phyloP scores from a whole-genome alignment of 2,329 filamentous ascomycete genomes.

The Knufia fluminis region DNA sequence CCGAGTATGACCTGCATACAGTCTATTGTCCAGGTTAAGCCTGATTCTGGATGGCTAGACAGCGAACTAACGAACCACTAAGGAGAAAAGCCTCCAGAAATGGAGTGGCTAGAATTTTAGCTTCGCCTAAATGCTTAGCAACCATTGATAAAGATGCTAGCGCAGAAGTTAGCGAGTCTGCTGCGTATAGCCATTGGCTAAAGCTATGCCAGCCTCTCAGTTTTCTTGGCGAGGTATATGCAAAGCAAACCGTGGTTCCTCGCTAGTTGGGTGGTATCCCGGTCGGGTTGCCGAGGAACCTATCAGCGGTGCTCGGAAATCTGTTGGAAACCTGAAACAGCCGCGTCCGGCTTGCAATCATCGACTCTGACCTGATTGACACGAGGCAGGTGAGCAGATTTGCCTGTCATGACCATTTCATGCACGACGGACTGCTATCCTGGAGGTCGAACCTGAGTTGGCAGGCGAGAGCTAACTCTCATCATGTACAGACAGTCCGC shows the following conservation, averaged over 20 bases:
- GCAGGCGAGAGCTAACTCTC: too few relatives aligned
- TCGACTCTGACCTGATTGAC: background rate
- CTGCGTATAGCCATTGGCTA: slow-evolving; percentile 8
- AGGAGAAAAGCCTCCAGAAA: background rate
- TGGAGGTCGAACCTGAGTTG: too few relatives aligned
- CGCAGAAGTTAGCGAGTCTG: background rate
- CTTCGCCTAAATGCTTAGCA: background rate
- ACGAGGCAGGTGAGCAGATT: background rate
- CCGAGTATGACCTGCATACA: background rate
- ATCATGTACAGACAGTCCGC: too few relatives aligned
- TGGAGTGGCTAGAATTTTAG: background rate
- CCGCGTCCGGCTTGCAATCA: background rate
- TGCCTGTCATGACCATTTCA: background rate
- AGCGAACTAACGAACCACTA: background rate
- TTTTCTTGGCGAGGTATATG: background rate
- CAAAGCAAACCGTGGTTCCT: background rate
- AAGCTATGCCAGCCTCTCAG: slow-evolving; percentile 3
- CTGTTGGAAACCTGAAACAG: slow-evolving; percentile 2
- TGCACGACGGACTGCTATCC: background rate
- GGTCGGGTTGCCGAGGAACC: background rate
- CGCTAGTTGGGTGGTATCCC: background rate
- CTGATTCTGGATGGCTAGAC: background rate
- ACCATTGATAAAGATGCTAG: background rate
- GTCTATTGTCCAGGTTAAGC: slow-evolving; percentile 2
- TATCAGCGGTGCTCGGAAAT: background rate